Evolutionary conservation across 106 monocot species (phyloP).

Genomic region (Posidonia australis): DNA sequence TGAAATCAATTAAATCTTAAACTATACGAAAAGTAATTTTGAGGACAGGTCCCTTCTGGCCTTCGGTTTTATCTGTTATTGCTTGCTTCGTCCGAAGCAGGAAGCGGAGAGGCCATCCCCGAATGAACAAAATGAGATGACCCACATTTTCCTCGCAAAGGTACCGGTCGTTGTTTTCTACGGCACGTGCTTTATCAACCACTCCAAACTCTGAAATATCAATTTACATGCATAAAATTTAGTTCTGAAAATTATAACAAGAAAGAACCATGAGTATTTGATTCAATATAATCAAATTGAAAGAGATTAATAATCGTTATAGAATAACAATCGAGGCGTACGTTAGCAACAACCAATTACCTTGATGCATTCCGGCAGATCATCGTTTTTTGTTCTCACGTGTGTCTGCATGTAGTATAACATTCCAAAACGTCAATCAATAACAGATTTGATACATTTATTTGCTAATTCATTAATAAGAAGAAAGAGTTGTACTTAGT

Average conservation of each 20-base stretch:
- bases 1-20: no score
- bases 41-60: no score
- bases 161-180: neutral
- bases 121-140: no score
- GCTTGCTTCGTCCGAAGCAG: no score
- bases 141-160: no score
- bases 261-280: neutral
- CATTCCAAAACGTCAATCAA: neutral
- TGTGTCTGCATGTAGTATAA: slow-evolving; percentile 48
- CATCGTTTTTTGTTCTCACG: slow-evolving; percentile 69
- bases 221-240: neutral
- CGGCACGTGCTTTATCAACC: slow-evolving; percentile 10
- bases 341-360: neutral
- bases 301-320: neutral
- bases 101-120: no score
- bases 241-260: no score
- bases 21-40: no score
- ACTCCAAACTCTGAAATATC: slow-evolving; percentile 6
- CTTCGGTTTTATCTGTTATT: no score
- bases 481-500: neutral
- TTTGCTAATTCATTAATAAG: neutral
- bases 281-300: neutral
- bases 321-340: neutral
- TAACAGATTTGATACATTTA: no score
- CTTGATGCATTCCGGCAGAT: slow-evolving; percentile 67